These are phyloP conservation scores for Lipomyces spencermartinsiae DNA, from an alignment of 805 yeast genomes.

Conservation along the genomic window DNA sequence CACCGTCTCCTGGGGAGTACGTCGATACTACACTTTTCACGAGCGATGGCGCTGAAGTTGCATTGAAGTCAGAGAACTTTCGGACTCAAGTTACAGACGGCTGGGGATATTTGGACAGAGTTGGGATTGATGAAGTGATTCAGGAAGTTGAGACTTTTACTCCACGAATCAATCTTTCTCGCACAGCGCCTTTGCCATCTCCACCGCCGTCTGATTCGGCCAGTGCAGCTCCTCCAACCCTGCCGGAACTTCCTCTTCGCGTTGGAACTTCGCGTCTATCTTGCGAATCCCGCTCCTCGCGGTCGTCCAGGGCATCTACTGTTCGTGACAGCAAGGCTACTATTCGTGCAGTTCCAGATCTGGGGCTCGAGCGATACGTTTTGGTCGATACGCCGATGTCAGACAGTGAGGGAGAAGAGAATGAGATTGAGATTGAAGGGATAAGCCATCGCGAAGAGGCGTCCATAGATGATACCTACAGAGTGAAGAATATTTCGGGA, in stretches of 20 bases:
- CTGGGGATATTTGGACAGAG: background rate
- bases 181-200: background rate
- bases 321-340: constrained; percentile 30
- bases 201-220: constrained; percentile 4
- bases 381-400: constrained; percentile 19
- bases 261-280: constrained; percentile 3
- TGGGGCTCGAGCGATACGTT: constrained; percentile 8
- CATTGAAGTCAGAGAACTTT: background rate
- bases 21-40: constrained; percentile 8
- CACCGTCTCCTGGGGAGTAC: constrained; percentile 13
- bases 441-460: background rate
- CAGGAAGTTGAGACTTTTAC: background rate
- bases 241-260: constrained; percentile 3
- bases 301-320: constrained; percentile 21
- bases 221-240: background rate
- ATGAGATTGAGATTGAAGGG: constrained; percentile 9
- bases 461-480: background rate
- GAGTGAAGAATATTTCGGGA: background rate
- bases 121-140: constrained; percentile 3
- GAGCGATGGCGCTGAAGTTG: background rate
- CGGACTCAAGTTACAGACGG: background rate
- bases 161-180: background rate
- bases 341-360: constrained; percentile 2
- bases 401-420: constrained; percentile 18
- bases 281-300: background rate